phyloP scores from a whole-genome alignment of 495 filamentous ascomycete genomes.

The Aspergillus avenaceus region DNA sequence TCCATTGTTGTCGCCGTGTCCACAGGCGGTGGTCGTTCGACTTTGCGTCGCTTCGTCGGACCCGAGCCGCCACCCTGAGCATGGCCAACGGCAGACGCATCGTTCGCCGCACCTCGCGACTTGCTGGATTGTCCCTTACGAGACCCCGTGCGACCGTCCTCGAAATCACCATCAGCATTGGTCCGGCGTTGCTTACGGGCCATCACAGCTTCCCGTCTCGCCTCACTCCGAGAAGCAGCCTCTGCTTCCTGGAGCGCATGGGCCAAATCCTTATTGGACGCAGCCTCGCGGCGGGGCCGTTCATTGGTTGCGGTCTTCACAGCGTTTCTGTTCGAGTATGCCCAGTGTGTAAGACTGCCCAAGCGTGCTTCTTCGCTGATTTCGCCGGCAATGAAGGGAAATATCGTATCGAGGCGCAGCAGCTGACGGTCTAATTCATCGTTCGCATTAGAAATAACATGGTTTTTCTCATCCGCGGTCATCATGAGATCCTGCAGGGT shows the following conservation, averaged over 20 bases:
- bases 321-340: slow-evolving; percentile 78
- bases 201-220: slow-evolving; percentile 70
- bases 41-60: slow-evolving; percentile 70
- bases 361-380: slow-evolving; percentile 92
- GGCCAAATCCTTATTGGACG: slow-evolving; percentile 53
- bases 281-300: slow-evolving; percentile 71
- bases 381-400: slow-evolving; percentile 77
- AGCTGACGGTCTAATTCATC: slow-evolving; percentile 85
- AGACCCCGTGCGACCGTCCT: slow-evolving; percentile 54
- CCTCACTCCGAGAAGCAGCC: slow-evolving; percentile 71
- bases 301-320: slow-evolving; percentile 62
- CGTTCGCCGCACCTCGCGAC: slow-evolving; percentile 45
- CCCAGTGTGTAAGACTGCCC: slow-evolving; percentile 92
- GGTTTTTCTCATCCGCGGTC: slow-evolving; percentile 93
- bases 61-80: slow-evolving; percentile 11
- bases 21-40: slow-evolving; percentile 55
- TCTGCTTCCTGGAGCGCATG: slow-evolving; percentile 71
- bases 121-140: slow-evolving; percentile 58
- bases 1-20: slow-evolving; percentile 59
- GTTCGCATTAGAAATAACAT: slow-evolving; percentile 84
- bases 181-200: slow-evolving; percentile 67
- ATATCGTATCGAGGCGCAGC: slow-evolving; percentile 75
- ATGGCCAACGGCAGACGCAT: slow-evolving; percentile 23
- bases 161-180: slow-evolving; percentile 71
- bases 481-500: slow-evolving; percentile 73